phyloP scores from a whole-genome alignment of 345 rosid species.

The Durio zibethinus region DNA sequence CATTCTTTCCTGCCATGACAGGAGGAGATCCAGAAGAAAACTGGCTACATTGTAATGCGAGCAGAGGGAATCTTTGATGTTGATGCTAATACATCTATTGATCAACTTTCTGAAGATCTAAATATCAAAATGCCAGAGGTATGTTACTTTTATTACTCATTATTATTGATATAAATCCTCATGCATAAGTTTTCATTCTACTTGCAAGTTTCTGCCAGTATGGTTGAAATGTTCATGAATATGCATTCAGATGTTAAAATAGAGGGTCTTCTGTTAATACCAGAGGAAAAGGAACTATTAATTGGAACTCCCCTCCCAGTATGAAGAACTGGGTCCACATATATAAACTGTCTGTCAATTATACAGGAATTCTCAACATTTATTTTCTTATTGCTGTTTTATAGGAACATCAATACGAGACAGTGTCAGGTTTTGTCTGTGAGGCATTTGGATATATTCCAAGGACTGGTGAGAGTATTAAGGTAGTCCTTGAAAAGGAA shows the following conservation, averaged over 20 bases:
- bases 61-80: slow-evolving; percentile 92
- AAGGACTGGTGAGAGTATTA: slow-evolving; percentile 86
- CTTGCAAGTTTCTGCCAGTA: not conserved
- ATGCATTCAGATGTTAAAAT: not conserved
- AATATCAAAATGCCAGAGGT: slow-evolving; percentile 98
- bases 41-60: slow-evolving; percentile 95
- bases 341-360: not conserved
- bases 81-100: slow-evolving; percentile 97
- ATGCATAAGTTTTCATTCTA: not conserved
- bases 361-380: not conserved
- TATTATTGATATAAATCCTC: slow-evolving; percentile 2
- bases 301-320: not conserved
- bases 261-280: not conserved
- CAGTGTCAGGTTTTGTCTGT: slow-evolving; percentile 92
- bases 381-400: slow-evolving; percentile 5
- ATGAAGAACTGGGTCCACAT: not conserved
- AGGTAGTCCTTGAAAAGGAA: slow-evolving; percentile 75
- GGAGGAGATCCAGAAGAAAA: slow-evolving; percentile 99
- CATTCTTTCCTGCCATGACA: slow-evolving; percentile 28
- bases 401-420: slow-evolving; percentile 97
- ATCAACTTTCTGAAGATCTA: slow-evolving; percentile 91
- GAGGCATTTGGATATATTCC: slow-evolving; percentile 99
- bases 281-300: not conserved
- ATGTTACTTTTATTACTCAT: slow-evolving; percentile 14
- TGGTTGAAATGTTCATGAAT: not conserved